These are phyloP conservation scores for Mycena metata DNA, from an alignment of 768 basidiomycete species.

Conservation along the genomic window DNA sequence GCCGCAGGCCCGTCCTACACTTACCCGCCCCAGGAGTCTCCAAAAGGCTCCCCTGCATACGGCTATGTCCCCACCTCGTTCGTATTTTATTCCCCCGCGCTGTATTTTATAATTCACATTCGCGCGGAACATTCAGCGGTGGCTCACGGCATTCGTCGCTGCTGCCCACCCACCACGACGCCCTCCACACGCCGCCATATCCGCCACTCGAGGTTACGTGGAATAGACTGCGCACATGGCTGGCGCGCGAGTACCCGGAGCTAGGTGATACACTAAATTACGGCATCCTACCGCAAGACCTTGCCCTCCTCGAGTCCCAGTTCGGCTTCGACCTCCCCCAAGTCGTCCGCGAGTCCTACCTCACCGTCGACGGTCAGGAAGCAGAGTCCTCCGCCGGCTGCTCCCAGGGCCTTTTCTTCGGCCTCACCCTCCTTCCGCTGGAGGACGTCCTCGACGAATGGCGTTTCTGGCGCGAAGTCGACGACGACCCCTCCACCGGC, in stretches of 20 bases:
- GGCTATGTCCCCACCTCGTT: conserved; percentile 74
- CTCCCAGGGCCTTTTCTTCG: conserved; percentile 94
- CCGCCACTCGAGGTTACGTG: conserved; percentile 89
- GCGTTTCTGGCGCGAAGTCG: conserved; percentile 96
- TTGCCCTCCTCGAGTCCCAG: conserved; percentile 85
- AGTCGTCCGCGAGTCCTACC: conserved; percentile 92
- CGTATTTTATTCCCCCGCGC: conserved; percentile 36
- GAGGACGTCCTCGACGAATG: conserved; percentile 97
- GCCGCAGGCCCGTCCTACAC: conserved; percentile 71
- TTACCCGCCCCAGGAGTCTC: conserved; percentile 85
- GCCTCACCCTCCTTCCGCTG: conserved; percentile 91
- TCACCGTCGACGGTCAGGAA: conserved; percentile 93
- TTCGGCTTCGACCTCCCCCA: conserved; percentile 88
- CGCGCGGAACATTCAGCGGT: conserved; percentile 24
- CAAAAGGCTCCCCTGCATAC: conserved; percentile 69
- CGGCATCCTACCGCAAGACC: conserved; percentile 84
- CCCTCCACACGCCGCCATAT: conserved; percentile 66
- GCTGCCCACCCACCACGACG: conserved; percentile 76
- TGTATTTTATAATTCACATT: background rate
- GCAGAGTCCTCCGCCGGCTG: conserved; percentile 90
- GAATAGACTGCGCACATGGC: conserved; percentile 86
- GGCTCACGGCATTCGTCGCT: conserved; percentile 64
- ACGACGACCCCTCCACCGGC: conserved; percentile 88
- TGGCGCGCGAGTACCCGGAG: conserved; percentile 90
- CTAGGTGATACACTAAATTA: conserved; percentile 96